phyloP scores from a whole-genome alignment of 306 rosid genomes.

The Cercis canadensis region DNA sequence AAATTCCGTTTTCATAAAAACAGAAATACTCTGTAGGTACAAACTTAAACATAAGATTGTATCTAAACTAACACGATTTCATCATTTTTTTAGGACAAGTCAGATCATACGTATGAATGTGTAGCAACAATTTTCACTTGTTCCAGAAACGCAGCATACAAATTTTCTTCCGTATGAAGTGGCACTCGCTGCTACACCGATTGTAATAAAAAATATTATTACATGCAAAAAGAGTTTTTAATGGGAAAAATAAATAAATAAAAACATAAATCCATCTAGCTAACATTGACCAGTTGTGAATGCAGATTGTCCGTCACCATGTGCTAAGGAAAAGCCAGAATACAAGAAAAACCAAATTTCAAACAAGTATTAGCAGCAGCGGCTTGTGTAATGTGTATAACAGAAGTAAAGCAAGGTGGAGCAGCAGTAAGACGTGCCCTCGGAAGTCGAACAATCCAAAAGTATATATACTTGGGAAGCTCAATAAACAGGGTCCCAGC shows the following conservation, averaged over 20 bases:
- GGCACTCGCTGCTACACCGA: no score
- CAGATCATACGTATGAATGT: no score
- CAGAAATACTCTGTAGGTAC: no score
- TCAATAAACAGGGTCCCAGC: constrained; percentile 31
- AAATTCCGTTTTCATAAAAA: no score
- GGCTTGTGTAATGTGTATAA: constrained; percentile 7
- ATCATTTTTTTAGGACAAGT: no score
- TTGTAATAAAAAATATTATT: no score
- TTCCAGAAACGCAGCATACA: no score
- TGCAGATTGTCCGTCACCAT: constrained; percentile 33
- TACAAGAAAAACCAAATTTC: constrained; percentile 27
- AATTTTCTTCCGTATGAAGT: no score
- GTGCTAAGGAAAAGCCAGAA: neutral
- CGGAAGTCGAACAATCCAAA: neutral
- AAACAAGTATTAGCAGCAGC: constrained; percentile 33
- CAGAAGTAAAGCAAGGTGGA: constrained; percentile 9
- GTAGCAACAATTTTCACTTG: no score
- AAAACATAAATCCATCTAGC: neutral
- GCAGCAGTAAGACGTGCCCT: constrained; percentile 9
- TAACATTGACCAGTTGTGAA: neutral
- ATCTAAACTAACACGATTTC: no score
- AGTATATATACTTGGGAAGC: constrained; percentile 31
- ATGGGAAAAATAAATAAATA: neutral
- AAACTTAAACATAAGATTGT: no score
- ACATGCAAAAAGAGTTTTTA: no score